These are phyloP conservation scores for Mycena sp. DNA, from an alignment of 1,284 basidiomycete species.

Conservation along the genomic window DNA sequence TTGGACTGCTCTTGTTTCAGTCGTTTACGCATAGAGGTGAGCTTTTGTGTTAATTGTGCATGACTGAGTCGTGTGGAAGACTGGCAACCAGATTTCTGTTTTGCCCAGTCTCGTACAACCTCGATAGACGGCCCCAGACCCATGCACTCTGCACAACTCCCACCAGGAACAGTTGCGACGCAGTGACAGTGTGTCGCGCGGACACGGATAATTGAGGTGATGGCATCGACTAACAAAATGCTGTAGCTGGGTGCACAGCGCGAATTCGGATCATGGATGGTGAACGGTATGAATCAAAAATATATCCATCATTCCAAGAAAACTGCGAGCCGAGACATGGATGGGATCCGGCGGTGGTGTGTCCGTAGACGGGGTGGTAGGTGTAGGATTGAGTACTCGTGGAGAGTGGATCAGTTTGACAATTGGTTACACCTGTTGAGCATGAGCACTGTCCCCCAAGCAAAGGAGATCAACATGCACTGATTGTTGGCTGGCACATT, in stretches of 20 bases:
- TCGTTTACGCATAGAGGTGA: neutral
- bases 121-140: neutral
- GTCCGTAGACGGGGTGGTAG: neutral
- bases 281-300: neutral
- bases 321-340: conserved; percentile 48
- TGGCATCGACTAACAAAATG: neutral
- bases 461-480: neutral
- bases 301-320: neutral
- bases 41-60: neutral
- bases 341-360: neutral
- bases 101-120: neutral
- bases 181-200: neutral
- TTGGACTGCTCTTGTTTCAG: conserved; percentile 8
- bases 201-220: neutral
- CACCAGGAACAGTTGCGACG: neutral
- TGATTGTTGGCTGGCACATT: neutral
- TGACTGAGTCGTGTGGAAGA: neutral
- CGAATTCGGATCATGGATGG: neutral
- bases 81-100: neutral
- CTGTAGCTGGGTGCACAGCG: neutral
- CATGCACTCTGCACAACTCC: neutral
- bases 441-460: too few species aligned
- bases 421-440: too few species aligned
- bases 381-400: too few species aligned
- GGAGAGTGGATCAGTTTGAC: too few species aligned